Conservation (phyloP, 257 asterid species). For the Thymus mandschuricus region DNA sequence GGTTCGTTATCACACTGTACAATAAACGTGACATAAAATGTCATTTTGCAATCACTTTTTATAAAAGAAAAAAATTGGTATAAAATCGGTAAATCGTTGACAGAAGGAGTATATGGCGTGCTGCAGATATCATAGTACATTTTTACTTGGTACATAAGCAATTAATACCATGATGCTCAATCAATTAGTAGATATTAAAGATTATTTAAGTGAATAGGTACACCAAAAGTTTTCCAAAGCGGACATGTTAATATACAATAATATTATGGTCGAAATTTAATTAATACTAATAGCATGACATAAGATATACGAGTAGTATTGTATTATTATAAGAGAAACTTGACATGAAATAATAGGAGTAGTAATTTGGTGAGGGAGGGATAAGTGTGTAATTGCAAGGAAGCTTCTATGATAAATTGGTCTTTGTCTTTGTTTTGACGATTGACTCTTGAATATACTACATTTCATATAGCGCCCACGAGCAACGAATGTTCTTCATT, state of each 20-base stretch:
- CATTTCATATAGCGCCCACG: slow-evolving; percentile 20
- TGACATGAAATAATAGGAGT: background rate
- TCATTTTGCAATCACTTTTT: no score
- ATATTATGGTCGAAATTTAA: background rate
- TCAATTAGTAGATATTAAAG: background rate
- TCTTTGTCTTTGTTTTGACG: slow-evolving; percentile 11
- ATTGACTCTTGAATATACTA: slow-evolving; percentile 20
- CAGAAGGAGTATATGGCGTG: no score
- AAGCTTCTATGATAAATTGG: slow-evolving; percentile 26
- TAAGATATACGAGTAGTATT: background rate
- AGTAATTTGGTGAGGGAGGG: background rate
- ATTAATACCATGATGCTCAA: background rate
- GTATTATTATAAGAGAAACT: no score
- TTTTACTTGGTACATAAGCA: background rate
- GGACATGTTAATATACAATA: background rate
- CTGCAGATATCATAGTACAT: background rate
- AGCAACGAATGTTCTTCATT: slow-evolving; percentile 28
- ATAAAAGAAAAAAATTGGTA: no score
- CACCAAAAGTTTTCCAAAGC: background rate
- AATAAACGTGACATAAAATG: no score
- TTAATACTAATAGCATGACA: background rate
- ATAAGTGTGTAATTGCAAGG: slow-evolving; percentile 10
- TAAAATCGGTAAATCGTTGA: no score
- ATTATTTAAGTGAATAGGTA: background rate
- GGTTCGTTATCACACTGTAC: no score